A percentile compares a stretch with the other conserved stretches of the same genome.
Conservation (phyloP, 306 rosid species). For the Pyrus pyrifolia region DNA sequence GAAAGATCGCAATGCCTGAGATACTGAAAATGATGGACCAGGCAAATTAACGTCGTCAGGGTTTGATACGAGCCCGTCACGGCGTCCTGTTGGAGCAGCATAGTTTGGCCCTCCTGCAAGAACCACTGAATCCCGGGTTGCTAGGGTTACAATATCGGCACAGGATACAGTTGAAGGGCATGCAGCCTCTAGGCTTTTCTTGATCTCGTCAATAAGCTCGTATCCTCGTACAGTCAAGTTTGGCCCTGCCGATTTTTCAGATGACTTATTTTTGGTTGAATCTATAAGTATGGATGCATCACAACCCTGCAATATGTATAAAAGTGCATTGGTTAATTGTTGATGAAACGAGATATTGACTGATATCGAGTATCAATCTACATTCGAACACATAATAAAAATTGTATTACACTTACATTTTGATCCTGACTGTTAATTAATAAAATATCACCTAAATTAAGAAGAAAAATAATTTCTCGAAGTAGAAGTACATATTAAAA, state of each 20-base stretch:
- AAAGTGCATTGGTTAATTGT: neutral
- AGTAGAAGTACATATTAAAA: neutral
- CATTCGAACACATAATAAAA: neutral
- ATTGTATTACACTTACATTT: neutral
- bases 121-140: conserved; percentile 43
- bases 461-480: neutral
- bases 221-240: conserved; percentile 30
- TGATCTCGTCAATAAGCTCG: conserved; percentile 40
- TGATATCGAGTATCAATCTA: neutral
- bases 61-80: conserved; percentile 32
- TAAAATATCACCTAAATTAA: neutral
- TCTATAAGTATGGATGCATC: conserved; percentile 56
- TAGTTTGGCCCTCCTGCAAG: conserved; percentile 48
- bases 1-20: neutral
- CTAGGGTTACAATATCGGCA: conserved; percentile 52
- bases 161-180: conserved; percentile 57
- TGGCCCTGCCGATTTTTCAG: conserved; percentile 26
- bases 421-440: too few species aligned
- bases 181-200: conserved; percentile 28
- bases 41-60: conserved; percentile 19
- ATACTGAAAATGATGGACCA: conserved; percentile 17
- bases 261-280: conserved; percentile 4
- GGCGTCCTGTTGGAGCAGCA: conserved; percentile 36
- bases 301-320: conserved; percentile 31
- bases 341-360: neutral